Percentiles rank a stretch among this genome's conserved stretches.
phyloP scores from a whole-genome alignment of 768 basidiomycete species.

The Suillus discolor region DNA sequence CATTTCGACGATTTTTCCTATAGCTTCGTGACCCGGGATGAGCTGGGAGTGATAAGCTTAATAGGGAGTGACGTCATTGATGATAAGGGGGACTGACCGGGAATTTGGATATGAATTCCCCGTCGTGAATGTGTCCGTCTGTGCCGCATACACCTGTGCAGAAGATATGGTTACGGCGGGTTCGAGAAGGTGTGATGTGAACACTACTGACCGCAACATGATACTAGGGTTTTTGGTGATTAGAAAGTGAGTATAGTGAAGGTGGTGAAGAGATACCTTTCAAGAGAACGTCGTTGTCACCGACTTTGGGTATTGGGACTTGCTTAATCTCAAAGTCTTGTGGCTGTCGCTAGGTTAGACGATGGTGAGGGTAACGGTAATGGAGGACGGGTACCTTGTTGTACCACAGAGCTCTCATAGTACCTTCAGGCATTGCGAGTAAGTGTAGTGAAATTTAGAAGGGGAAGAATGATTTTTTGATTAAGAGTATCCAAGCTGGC shows the following conservation, averaged over 20 bases:
- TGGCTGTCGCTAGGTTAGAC: constrained; percentile 45
- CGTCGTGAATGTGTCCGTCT: constrained; percentile 64
- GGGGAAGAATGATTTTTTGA: constrained; percentile 9
- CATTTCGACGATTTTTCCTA: constrained; percentile 72
- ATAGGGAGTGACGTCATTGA: constrained; percentile 20
- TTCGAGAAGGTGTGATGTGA: neutral
- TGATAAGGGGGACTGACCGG: constrained; percentile 35
- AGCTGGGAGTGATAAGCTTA: constrained; percentile 42
- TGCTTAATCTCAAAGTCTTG: constrained; percentile 65
- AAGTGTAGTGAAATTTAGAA: neutral
- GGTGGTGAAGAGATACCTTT: constrained; percentile 49
- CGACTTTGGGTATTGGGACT: constrained; percentile 66
- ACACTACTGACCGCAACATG: constrained; percentile 6
- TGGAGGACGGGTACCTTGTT: constrained; percentile 46
- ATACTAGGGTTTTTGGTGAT: neutral
- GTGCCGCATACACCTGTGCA: constrained; percentile 57
- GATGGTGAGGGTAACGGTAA: neutral
- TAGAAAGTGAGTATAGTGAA: neutral
- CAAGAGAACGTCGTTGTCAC: constrained; percentile 72
- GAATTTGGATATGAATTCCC: constrained; percentile 67
- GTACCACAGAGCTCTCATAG: constrained; percentile 80
- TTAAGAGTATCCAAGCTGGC: constrained; percentile 5
- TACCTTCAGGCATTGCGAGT: constrained; percentile 53
- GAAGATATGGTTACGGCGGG: neutral
- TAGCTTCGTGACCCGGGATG: constrained; percentile 75